phyloP scores from a whole-genome alignment of 1,284 basidiomycete genomes.

The Naganishia liquefaciens region DNA sequence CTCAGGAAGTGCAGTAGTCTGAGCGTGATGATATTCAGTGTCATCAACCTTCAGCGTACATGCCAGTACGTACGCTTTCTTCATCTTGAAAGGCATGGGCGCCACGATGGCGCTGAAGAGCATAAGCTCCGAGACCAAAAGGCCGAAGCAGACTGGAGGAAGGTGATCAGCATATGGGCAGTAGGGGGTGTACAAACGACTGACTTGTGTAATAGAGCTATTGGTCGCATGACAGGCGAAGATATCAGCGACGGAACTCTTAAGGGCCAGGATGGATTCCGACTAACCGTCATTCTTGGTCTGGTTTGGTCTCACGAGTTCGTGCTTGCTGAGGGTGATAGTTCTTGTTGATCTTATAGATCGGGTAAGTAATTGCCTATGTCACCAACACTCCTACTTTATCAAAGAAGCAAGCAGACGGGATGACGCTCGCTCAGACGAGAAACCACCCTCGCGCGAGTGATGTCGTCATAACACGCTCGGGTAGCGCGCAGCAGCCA shows the following conservation, averaged over 20 bases:
- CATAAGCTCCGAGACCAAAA: constrained; percentile 51
- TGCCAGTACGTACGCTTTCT: constrained; percentile 47
- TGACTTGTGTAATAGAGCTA: constrained; percentile 29
- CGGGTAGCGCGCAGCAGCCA: no score
- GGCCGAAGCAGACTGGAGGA: constrained; percentile 50
- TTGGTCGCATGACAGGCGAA: background rate
- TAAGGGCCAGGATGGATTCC: background rate
- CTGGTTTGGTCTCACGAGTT: no score
- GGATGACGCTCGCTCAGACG: constrained; percentile 15
- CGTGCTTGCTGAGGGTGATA: background rate
- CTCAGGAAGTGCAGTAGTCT: constrained; percentile 55
- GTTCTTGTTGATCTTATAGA: no score
- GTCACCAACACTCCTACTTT: background rate
- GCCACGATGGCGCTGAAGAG: constrained; percentile 51
- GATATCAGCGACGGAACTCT: background rate
- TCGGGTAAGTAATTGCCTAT: no score
- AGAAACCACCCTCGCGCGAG: background rate
- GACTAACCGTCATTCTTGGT: constrained; percentile 18
- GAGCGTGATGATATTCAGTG: background rate
- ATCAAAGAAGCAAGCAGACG: background rate
- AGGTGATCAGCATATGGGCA: background rate
- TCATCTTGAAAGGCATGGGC: constrained; percentile 53
- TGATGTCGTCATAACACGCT: constrained; percentile 11
- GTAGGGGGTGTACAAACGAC: background rate
- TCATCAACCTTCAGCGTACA: background rate